Conservation (phyloP, 352 stramenopile species). For the Globisporangium parvum region DNA sequence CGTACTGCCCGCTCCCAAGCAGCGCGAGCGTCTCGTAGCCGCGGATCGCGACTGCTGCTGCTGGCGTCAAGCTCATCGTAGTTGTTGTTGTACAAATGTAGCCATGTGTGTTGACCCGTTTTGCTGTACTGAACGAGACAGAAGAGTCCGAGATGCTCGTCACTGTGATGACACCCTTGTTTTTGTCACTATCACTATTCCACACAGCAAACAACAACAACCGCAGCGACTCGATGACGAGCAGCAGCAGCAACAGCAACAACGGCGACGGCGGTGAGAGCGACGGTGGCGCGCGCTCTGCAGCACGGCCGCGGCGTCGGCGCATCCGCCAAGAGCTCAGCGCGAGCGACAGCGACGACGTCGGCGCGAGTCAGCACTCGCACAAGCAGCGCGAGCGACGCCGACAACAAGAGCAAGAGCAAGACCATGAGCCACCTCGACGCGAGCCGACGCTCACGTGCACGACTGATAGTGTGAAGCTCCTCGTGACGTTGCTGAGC, state of each 20-base stretch:
- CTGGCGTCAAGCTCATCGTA: neutral
- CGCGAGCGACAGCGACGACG: constrained; percentile 3
- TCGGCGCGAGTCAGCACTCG: neutral
- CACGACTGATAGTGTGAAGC: constrained; percentile 61
- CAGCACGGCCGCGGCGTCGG: neutral
- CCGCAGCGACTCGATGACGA: neutral
- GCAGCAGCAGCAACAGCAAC: neutral
- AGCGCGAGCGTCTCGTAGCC: constrained; percentile 38
- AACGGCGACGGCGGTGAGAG: neutral
- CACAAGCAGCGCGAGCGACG: neutral
- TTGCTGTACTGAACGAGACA: neutral
- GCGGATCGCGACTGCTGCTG: constrained; percentile 15
- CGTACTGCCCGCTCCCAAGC: constrained; percentile 57
- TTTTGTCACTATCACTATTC: neutral
- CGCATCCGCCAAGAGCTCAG: constrained; percentile 6
- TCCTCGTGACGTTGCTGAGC: constrained; percentile 66
- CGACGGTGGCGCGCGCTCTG: neutral
- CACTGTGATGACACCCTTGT: neutral
- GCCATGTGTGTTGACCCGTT: constrained; percentile 5
- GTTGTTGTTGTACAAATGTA: constrained; percentile 1
- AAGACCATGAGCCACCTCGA: neutral
- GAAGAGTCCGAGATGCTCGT: too few relatives aligned
- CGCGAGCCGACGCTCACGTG: constrained; percentile 38
- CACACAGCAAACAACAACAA: neutral
- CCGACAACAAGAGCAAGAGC: neutral